Percentiles rank a stretch among this genome's conserved stretches.
These are phyloP conservation scores for Aureobasidium sp. DNA, from an alignment of 2,329 filamentous ascomycete species.

Conservation along the genomic window DNA sequence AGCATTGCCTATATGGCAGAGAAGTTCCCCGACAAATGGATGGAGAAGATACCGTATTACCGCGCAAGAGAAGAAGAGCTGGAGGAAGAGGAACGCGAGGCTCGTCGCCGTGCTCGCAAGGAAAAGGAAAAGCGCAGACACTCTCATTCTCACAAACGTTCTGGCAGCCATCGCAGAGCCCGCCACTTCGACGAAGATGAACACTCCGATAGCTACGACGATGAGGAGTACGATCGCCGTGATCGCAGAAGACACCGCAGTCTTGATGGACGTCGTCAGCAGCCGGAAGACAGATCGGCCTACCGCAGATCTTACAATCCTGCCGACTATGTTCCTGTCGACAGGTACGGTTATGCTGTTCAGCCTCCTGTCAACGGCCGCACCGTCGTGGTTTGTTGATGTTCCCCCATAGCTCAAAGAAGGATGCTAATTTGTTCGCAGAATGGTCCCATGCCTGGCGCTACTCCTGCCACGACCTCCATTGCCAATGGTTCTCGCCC, in stretches of 20 bases:
- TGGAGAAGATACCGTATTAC: slow-evolving; percentile 33
- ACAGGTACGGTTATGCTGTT: not conserved
- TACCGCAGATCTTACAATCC: slow-evolving; percentile 12
- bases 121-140: slow-evolving; percentile 16
- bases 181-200: slow-evolving; percentile 21
- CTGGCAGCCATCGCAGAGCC: slow-evolving; percentile 18
- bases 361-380: not conserved
- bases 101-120: slow-evolving; percentile 8
- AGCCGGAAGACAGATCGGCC: not conserved
- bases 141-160: slow-evolving; percentile 16
- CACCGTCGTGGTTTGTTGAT: not conserved
- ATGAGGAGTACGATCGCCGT: not conserved
- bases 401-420: not conserved
- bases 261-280: slow-evolving; percentile 3
- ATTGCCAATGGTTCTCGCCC: not conserved
- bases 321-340: slow-evolving; percentile 11
- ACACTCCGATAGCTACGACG: slow-evolving; percentile 20
- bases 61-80: slow-evolving; percentile 24
- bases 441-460: not conserved
- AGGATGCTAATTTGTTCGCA: not conserved
- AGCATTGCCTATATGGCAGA: slow-evolving; percentile 22
- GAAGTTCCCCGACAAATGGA: slow-evolving; percentile 33
- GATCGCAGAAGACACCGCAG: slow-evolving; percentile 8
- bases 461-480: not conserved
- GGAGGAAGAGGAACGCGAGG: slow-evolving; percentile 18